Conservation (phyloP, 1,139 yeast species). For the Blastobotrys arbuscula region DNA sequence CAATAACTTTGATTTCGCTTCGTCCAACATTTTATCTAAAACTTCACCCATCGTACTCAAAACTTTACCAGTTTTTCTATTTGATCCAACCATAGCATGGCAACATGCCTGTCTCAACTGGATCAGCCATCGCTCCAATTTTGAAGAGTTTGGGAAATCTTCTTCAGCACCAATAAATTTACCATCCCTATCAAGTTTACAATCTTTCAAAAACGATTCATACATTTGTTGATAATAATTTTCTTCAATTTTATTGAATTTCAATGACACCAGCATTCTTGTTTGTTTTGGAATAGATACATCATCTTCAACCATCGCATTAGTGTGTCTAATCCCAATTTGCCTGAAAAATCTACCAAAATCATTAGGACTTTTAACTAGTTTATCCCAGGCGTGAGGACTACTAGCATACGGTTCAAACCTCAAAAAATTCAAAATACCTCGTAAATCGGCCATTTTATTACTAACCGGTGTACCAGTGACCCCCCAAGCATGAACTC, state of each 20-base stretch:
- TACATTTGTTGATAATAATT: conserved; percentile 68
- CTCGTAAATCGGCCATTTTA: conserved; percentile 59
- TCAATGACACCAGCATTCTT: conserved; percentile 60
- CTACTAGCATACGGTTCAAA: conserved; percentile 53
- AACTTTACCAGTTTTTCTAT: conserved; percentile 29
- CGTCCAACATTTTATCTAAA: conserved; percentile 54
- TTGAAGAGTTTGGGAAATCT: conserved; percentile 18
- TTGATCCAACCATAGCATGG: conserved; percentile 65
- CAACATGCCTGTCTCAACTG: conserved; percentile 75
- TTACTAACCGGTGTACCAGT: conserved; percentile 88
- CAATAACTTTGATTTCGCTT: conserved; percentile 46
- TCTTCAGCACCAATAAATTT: conserved; percentile 35
- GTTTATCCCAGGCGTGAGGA: conserved; percentile 28
- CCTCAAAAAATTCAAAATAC: conserved; percentile 62
- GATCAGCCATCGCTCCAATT: conserved; percentile 49
- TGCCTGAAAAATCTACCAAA: conserved; percentile 45
- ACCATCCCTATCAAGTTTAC: conserved; percentile 56
- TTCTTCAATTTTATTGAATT: conserved; percentile 76
- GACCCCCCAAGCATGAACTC: conserved; percentile 93
- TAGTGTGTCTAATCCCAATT: conserved; percentile 72
- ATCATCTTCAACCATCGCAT: conserved; percentile 72
- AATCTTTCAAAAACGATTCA: conserved; percentile 55
- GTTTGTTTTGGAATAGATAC: conserved; percentile 72
- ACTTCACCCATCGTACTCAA: conserved; percentile 58
- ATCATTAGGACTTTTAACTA: conserved; percentile 35